Conservation (phyloP, 129 eudicot genomes). For the Escallonia herrerae region DNA sequence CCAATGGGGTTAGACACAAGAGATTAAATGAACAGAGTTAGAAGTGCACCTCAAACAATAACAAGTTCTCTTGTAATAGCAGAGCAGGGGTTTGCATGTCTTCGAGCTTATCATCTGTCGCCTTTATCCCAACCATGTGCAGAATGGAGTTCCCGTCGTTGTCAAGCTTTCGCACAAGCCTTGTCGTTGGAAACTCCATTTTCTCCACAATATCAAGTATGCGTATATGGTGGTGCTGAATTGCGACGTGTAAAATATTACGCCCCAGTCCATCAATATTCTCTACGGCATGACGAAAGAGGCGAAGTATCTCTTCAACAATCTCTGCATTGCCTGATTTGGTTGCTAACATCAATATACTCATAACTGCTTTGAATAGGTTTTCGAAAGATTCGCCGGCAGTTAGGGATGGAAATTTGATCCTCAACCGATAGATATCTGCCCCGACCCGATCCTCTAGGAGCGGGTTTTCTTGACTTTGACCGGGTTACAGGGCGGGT, state of each 20-base stretch:
- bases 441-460: too few relatives aligned
- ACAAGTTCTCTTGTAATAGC: conserved; percentile 17
- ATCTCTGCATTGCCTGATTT: conserved; percentile 14
- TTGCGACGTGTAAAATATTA: not conserved
- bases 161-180: conserved; percentile 15
- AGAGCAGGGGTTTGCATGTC: conserved; percentile 22
- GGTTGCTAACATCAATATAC: conserved; percentile 13
- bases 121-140: conserved; percentile 26
- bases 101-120: not conserved
- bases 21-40: not conserved
- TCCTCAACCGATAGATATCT: too few relatives aligned
- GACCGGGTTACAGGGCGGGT: too few relatives aligned
- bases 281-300: conserved; percentile 18
- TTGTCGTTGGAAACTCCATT: conserved; percentile 14
- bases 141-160: conserved; percentile 16
- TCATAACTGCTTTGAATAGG: not conserved
- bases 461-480: too few relatives aligned
- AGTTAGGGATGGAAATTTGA: too few relatives aligned
- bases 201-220: conserved; percentile 17
- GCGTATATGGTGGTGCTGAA: conserved; percentile 14
- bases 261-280: conserved; percentile 19
- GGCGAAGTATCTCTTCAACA: conserved; percentile 9
- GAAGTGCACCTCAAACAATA: conserved; percentile 18
- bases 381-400: too few relatives aligned
- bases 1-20: not conserved